Conservation (phyloP, 371 early-diverging fungal genomes). For the Mucor velutinosus region DNA sequence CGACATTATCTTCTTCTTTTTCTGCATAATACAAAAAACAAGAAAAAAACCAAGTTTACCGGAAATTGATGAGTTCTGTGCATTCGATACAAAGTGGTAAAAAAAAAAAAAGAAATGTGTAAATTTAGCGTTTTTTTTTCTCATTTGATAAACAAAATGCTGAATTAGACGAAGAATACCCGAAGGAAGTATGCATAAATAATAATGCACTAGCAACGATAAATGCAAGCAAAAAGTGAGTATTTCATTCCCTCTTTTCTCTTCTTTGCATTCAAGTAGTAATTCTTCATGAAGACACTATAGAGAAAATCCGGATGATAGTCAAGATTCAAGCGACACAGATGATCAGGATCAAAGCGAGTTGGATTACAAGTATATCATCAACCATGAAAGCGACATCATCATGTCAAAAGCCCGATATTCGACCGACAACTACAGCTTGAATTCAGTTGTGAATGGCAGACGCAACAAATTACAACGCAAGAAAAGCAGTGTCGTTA, state of each 20-base stretch:
- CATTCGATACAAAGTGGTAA: slow-evolving; percentile 10
- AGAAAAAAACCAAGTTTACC: background rate
- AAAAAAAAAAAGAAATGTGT: background rate
- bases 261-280: background rate
- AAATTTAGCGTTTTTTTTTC: background rate
- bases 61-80: slow-evolving; percentile 15
- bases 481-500: slow-evolving; percentile 13
- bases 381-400: background rate
- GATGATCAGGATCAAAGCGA: background rate
- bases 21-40: background rate
- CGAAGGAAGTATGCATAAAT: slow-evolving; percentile 9
- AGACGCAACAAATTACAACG: slow-evolving; percentile 1
- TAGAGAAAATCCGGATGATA: background rate
- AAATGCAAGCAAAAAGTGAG: background rate
- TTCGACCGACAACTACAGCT: slow-evolving; percentile 1
- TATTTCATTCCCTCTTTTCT: background rate
- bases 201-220: background rate
- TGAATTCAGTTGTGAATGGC: background rate
- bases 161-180: slow-evolving; percentile 3
- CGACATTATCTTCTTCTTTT: background rate
- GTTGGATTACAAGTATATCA: background rate
- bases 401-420: background rate
- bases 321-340: background rate
- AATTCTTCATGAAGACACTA: background rate
- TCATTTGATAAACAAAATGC: background rate